A percentile compares a stretch with the other conserved stretches of the same genome.
phyloP scores from a whole-genome alignment of 768 basidiomycete species.

The Suillus hirtellus region DNA sequence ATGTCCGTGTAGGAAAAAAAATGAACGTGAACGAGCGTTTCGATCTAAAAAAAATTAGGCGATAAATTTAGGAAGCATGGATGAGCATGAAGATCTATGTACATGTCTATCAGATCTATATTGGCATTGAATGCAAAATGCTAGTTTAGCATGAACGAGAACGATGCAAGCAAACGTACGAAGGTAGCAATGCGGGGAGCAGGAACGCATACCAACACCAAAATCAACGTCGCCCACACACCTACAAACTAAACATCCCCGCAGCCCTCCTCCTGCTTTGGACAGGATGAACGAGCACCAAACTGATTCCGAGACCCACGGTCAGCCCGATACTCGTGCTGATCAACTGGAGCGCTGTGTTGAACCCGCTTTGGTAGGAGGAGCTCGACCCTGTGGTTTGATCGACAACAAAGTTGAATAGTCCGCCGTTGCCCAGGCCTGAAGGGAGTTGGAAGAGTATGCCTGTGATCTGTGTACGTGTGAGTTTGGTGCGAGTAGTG shows the following conservation, averaged over 20 bases:
- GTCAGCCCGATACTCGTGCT: constrained; percentile 79
- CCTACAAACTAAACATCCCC: constrained; percentile 62
- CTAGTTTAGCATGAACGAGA: not conserved
- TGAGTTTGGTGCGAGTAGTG: not conserved
- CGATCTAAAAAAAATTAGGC: not conserved
- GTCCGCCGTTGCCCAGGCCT: constrained; percentile 77
- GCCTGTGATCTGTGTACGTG: constrained; percentile 54
- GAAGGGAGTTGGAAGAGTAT: constrained; percentile 86
- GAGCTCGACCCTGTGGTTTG: constrained; percentile 51
- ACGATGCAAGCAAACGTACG: not conserved
- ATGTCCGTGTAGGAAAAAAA: too few species aligned
- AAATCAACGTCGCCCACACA: not conserved
- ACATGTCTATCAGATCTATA: not conserved
- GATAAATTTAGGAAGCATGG: not conserved
- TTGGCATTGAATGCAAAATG: not conserved
- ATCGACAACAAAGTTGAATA: constrained; percentile 67
- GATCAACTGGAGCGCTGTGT: constrained; percentile 74
- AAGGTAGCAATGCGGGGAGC: not conserved
- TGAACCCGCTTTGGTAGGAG: constrained; percentile 70
- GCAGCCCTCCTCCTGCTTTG: constrained; percentile 57
- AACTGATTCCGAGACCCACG: constrained; percentile 72
- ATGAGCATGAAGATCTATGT: not conserved
- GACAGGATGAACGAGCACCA: constrained; percentile 66
- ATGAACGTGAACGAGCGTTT: not conserved
- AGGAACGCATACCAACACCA: not conserved